Base-by-base conservation (phyloP, 306 rosid genomes). In the Vigna hirtella region DNA sequence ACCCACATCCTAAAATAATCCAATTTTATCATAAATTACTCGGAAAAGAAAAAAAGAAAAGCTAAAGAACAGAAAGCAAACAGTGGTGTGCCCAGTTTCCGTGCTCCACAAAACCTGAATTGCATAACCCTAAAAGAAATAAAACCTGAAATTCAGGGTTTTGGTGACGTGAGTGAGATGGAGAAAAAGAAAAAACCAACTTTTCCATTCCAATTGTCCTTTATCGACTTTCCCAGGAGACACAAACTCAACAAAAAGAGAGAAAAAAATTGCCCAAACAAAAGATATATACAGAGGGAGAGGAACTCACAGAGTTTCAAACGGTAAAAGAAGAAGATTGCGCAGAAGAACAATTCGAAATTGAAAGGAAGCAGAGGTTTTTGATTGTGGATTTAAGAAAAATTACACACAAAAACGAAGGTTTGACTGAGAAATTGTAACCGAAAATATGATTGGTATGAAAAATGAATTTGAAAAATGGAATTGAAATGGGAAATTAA, bases 241-340 rank as follows among this genome's bases (percentile, higher is more conserved):
- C 82, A 82, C 69, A 82, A 82, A 77, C 57, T 50, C 64, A 34
- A 77, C 24, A 70, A 26, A 38, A 57, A 70, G 9, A 49, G n/a
- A 20, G n/a, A 36, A 77, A n/a, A 76, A 26, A 40, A 50, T 70
- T 4, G 1, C 5, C 36, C 5, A 7, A 26, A 26, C 28, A 26
- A 26, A 26, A 30, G 2, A 30, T 3, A 55, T 0, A 43, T 6
- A 43, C 8, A 53, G 6, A 70, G 18, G 20, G 81, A 72, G 66
- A 26, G 72, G 4, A 68, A 69, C 66, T 74, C 66, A 58, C 81
- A 79, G 70, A 79, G 16, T 80, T 77, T 66, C 75, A 69, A 88
- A 90, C 87, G 85, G 86, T 86, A 82, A 65, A 20, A 20, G 1
- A 42, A 42, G 51, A 65, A 51, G 42, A 45, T 9, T 7, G 14